Percentiles rank a stretch among this genome's conserved stretches.
These are phyloP conservation scores for Yamadazyma sp. DNA, from an alignment of 805 yeast genomes.

Conservation along the genomic window DNA sequence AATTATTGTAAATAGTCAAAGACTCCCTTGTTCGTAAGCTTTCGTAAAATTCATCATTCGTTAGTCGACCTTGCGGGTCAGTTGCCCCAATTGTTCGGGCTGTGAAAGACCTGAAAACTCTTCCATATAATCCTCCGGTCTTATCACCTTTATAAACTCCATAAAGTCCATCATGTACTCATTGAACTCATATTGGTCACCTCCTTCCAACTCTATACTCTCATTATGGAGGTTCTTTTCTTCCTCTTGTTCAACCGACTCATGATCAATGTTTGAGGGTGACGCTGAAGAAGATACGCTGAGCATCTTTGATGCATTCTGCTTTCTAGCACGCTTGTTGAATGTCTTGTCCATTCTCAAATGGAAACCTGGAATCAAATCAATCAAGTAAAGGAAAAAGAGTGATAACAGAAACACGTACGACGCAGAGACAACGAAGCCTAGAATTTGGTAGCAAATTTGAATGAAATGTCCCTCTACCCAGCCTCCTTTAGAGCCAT, in stretches of 20 bases:
- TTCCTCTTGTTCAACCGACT: slow-evolving; percentile 1
- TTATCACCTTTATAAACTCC: slow-evolving; percentile 37
- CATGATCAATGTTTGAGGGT: slow-evolving; percentile 12
- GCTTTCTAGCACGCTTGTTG: slow-evolving; percentile 29
- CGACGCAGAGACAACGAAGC: slow-evolving; percentile 31
- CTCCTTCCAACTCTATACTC: slow-evolving; percentile 33
- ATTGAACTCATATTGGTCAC: slow-evolving; percentile 40
- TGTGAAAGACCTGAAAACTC: slow-evolving; percentile 1
- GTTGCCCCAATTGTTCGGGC: slow-evolving; percentile 1
- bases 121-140: slow-evolving; percentile 33
- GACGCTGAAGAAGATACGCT: slow-evolving; percentile 17
- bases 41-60: slow-evolving; percentile 4
- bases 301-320: slow-evolving; percentile 9
- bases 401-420: slow-evolving; percentile 36
- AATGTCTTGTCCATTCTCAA: slow-evolving; percentile 41
- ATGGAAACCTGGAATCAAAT: slow-evolving; percentile 41
- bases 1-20: background rate
- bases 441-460: slow-evolving; percentile 40
- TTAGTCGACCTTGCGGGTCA: slow-evolving; percentile 5
- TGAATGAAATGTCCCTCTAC: slow-evolving; percentile 40
- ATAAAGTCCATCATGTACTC: slow-evolving; percentile 42
- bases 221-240: slow-evolving; percentile 24
- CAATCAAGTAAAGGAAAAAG: slow-evolving; percentile 34
- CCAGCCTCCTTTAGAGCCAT: slow-evolving; percentile 43
- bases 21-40: too few species aligned